Evolutionary conservation across 1,284 basidiomycete genomes (phyloP), one percentile per base, ranked within the genome.

Genomic region (Neonothopanus nambi): DNA sequence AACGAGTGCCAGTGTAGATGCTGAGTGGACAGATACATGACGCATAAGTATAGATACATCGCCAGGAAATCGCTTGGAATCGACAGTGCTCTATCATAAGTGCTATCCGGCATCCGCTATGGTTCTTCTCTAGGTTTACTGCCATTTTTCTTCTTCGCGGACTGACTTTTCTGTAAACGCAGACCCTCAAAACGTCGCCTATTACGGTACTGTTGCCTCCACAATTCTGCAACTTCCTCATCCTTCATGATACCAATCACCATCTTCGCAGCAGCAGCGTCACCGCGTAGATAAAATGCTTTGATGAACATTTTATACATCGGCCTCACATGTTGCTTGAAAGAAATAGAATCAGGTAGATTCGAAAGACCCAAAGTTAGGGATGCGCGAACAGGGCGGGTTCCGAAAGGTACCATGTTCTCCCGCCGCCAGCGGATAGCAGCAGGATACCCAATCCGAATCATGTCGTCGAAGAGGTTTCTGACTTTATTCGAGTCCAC

Each of bases 281-380:
- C 87, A 23, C 74, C 73, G 51, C 81, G 70, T 46, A 70, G 49
- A 67, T 79, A 77, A 53, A 89, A 77, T 30, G 79, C 82, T 64
- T 78, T 84, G 63, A 86, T 76, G 65, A 89, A 86, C 81, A 83
- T 82, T 69, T 77, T 85, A 68, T 85, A 86, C 66, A 89, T 57
- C 26, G 87, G 87, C 55, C 72, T 69, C 17, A 79, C 74, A 63
- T 90, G 87, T 52, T 70, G 74, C 52, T 69, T 65, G 54, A 82
- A 85, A 5, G 75, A 79, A 46, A 85, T 67, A 23, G 69, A 50
- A 15, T 33, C 30, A 5, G 38, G 23, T n/a, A 40, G 38, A 8
- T 20, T 33, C 35, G 70, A 52, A 15, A 78, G 54, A n/a, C n/a
- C n/a, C n/a, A n/a, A n/a, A n/a, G n/a, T n/a, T 48, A 20, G 44